Percentiles rank a stretch among this genome's conserved stretches.
Conservation (phyloP, 2,329 filamentous ascomycete genomes). For the Exophiala alcalophila region DNA sequence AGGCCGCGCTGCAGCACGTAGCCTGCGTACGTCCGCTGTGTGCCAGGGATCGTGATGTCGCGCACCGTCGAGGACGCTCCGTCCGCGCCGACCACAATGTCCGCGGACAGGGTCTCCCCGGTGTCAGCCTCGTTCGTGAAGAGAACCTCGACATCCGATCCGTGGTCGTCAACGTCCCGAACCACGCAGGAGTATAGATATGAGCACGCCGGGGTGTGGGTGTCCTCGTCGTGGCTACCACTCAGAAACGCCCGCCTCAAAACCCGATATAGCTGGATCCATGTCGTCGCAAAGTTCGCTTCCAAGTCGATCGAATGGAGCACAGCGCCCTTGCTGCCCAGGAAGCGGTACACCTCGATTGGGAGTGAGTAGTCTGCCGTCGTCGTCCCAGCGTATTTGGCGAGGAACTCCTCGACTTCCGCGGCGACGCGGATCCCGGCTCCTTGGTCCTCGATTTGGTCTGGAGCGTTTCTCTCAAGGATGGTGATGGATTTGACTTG, state of each 20-base stretch:
- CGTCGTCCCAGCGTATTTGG: constrained; percentile 10
- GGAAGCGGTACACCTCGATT: background rate
- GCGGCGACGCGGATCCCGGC: constrained; percentile 23
- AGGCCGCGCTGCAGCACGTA: constrained; percentile 45
- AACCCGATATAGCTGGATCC: constrained; percentile 20
- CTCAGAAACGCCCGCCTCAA: constrained; percentile 24
- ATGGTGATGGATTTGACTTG: constrained; percentile 15
- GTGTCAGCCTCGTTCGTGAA: background rate
- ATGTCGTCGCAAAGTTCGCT: constrained; percentile 15
- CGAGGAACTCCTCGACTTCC: constrained; percentile 14
- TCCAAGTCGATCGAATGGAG: background rate
- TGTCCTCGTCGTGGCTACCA: constrained; percentile 6
- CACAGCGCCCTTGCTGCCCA: background rate
- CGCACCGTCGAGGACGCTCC: constrained; percentile 21
- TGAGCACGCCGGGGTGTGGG: constrained; percentile 6
- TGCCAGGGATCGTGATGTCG: constrained; percentile 3
- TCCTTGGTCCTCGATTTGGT: constrained; percentile 21
- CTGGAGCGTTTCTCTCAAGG: constrained; percentile 20
- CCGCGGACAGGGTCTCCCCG: constrained; percentile 22
- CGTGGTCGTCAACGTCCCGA: background rate
- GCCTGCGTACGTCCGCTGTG: constrained; percentile 29
- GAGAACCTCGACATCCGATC: background rate
- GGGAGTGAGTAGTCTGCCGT: constrained; percentile 10
- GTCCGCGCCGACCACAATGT: constrained; percentile 33
- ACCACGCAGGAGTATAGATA: constrained; percentile 11